Base-by-base conservation (phyloP, 805 yeast genomes). In the Saccharomycopsis sp. region DNA sequence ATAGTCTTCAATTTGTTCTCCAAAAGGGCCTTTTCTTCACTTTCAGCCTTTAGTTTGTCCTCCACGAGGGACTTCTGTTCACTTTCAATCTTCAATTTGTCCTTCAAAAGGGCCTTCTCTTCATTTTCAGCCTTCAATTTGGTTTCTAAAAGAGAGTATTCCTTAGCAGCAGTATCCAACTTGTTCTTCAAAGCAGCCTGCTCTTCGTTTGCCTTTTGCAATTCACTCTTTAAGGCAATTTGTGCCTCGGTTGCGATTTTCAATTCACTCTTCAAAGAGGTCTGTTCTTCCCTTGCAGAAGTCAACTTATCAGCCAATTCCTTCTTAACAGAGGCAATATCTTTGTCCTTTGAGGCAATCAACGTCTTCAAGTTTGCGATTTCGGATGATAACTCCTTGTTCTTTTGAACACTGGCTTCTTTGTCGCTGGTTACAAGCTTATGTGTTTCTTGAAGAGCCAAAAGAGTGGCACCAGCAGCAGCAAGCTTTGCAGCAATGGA, bases 391-490 rank as follows among this genome's bases (percentile, higher is more conserved):
- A 20, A 34, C 21, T 34, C 24, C 29, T 52, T 29, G 29, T 14
- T 16, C 37, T 52, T 41, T 7, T 40, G n/a, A 12, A 20, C 34
- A 4, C 24, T 51, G 44, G 55, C 46, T 15, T 59, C 55, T 5
- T 53, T 34, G 1, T 51, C 52, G 14, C 51, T 71, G 18, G 66
- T 68, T 41, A 67, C 64, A 55, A 69, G 69, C 3, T 73, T 62
- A 51, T 60, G 59, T 23, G 63, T 58, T 24, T 34, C 2, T n/a
- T 60, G 50, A 29, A 60, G 44, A 7, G 61, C 61, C 23, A 50
- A 54, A 47, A 60, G 55, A 21, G 63, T 55, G 50, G 61, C 63
- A 15, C 54, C 20, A 16, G 54, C n/a, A 34, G 56, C 58, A 23
- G 54, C 54, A 4, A 57, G 46, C 21, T 57, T 60, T 4, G 56